Percentiles rank a stretch among this genome's conserved stretches.
Evolutionary conservation across 192 early-diverging fungal species (phyloP).

Genomic region (Backusella macrospora): DNA sequence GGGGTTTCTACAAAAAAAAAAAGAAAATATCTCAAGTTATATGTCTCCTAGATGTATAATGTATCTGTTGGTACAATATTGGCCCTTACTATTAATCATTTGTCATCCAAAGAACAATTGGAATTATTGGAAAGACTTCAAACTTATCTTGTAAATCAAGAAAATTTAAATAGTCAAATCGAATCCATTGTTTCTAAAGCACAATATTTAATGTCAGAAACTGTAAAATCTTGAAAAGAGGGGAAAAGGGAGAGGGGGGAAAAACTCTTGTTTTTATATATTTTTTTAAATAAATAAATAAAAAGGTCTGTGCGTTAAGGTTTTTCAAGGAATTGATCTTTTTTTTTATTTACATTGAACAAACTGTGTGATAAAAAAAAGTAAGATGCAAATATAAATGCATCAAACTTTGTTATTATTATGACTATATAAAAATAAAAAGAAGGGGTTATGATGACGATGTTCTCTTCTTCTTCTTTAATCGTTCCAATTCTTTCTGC

Average conservation of each 20-base stretch:
- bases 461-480: conserved; percentile 28
- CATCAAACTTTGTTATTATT: background rate
- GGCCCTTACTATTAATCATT: conserved; percentile 33
- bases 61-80: conserved; percentile 39
- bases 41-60: conserved; percentile 43
- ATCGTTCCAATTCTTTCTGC: conserved; percentile 35
- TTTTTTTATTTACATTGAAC: conserved; percentile 4
- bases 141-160: conserved; percentile 38
- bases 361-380: background rate
- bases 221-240: background rate
- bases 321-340: too few species aligned
- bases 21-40: too few species aligned
- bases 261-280: too few species aligned
- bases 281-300: too few species aligned
- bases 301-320: too few species aligned
- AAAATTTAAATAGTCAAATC: conserved; percentile 10
- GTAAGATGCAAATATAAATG: background rate
- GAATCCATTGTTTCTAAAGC: conserved; percentile 13
- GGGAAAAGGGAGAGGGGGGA: too few species aligned
- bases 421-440: background rate
- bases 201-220: conserved; percentile 12
- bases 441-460: background rate
- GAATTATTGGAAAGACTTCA: conserved; percentile 38
- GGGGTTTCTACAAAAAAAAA: background rate
- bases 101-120: conserved; percentile 31